A percentile compares a stretch with the other conserved stretches of the same genome.
Evolutionary conservation across 1,284 basidiomycete genomes (phyloP).

Genomic region (Moniliophthora roreri): DNA sequence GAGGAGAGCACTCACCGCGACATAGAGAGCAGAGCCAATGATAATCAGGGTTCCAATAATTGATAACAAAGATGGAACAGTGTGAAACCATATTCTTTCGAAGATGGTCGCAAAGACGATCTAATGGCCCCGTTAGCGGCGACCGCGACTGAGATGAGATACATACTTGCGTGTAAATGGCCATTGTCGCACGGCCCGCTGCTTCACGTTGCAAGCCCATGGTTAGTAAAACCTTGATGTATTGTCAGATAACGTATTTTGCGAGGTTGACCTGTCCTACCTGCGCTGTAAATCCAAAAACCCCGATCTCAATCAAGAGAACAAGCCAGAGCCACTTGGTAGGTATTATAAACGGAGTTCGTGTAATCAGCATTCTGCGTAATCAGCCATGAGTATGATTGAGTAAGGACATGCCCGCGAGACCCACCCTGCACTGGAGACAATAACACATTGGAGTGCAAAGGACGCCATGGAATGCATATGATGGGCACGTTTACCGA

Average conservation of each 20-base stretch:
- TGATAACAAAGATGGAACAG: constrained; percentile 50
- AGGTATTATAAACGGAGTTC: constrained; percentile 45
- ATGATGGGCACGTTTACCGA: constrained; percentile 73
- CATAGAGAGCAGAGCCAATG: constrained; percentile 56
- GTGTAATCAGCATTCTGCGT: constrained; percentile 42
- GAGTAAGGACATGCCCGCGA: neutral
- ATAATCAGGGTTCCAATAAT: constrained; percentile 59
- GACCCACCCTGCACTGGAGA: constrained; percentile 48
- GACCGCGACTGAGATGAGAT: neutral
- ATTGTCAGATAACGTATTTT: neutral
- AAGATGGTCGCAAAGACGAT: constrained; percentile 61
- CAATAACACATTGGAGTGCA: constrained; percentile 60
- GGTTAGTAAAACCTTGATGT: constrained; percentile 50
- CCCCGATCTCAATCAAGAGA: constrained; percentile 45
- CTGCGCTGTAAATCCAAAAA: constrained; percentile 64
- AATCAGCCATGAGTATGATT: constrained; percentile 12
- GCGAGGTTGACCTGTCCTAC: constrained; percentile 25
- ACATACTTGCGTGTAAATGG: constrained; percentile 56
- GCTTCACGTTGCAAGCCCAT: constrained; percentile 68
- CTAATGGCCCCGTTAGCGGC: constrained; percentile 27
- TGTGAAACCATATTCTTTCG: constrained; percentile 62
- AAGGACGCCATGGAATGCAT: constrained; percentile 75
- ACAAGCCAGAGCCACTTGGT: constrained; percentile 44
- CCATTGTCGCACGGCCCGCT: constrained; percentile 60
- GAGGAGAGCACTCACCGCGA: constrained; percentile 43